These are phyloP conservation scores for Yamadazyma ubonensis DNA, from an alignment of 805 yeast genomes.

Conservation along the genomic window DNA sequence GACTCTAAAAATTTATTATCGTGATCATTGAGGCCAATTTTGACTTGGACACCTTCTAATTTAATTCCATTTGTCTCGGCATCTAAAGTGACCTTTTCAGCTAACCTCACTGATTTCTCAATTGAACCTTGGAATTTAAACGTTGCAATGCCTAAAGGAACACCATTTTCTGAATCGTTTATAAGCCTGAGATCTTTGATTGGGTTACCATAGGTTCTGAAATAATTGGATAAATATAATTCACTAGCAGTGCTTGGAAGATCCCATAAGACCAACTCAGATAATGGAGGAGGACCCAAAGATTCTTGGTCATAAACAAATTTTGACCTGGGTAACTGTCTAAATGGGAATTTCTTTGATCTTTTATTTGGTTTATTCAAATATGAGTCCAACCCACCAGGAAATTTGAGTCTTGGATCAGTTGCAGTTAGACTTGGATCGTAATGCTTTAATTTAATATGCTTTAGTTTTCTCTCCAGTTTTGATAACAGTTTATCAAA, in stretches of 20 bases:
- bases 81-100: constrained; percentile 29
- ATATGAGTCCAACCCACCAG: constrained; percentile 22
- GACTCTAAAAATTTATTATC: constrained; percentile 37
- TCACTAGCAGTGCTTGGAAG: constrained; percentile 55
- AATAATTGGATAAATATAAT: constrained; percentile 46
- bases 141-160: constrained; percentile 71
- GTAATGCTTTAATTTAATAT: constrained; percentile 41
- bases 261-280: constrained; percentile 69
- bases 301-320: constrained; percentile 66
- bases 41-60: constrained; percentile 53
- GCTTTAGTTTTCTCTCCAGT: constrained; percentile 28
- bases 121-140: constrained; percentile 58
- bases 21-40: constrained; percentile 51
- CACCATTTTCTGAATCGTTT: constrained; percentile 72
- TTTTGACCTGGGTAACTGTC: constrained; percentile 42
- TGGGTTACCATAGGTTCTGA: constrained; percentile 59
- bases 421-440: constrained; percentile 19
- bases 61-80: constrained; percentile 34
- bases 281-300: constrained; percentile 69
- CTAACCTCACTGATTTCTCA: constrained; percentile 43
- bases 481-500: constrained; percentile 34
- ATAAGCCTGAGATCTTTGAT: constrained; percentile 57
- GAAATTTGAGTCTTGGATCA: constrained; percentile 43
- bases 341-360: constrained; percentile 42
- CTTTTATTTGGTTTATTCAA: constrained; percentile 38